A percentile compares a stretch with the other conserved stretches of the same genome.
phyloP scores from a whole-genome alignment of 345 rosid genomes.

The Anastatica hierochuntica region DNA sequence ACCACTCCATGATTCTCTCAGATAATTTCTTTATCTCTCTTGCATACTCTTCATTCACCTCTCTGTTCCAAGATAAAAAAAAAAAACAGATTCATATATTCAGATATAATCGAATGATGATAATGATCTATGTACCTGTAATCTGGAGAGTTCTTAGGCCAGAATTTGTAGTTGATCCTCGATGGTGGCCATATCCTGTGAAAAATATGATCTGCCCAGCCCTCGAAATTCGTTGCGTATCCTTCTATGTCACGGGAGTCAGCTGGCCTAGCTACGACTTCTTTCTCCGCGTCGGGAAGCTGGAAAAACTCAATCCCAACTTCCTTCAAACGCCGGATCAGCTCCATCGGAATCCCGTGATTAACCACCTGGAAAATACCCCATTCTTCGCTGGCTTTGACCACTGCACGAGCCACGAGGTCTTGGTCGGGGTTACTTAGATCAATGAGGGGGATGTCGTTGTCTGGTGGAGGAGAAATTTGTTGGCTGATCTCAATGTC shows the following conservation, averaged over 20 bases:
- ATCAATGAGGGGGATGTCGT: slow-evolving; percentile 24
- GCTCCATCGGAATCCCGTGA: slow-evolving; percentile 27
- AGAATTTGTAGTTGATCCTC: slow-evolving; percentile 32
- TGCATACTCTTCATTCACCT: slow-evolving; percentile 59
- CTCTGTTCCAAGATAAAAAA: slow-evolving; percentile 24
- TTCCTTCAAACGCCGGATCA: slow-evolving; percentile 30
- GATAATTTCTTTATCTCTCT: slow-evolving; percentile 22
- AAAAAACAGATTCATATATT: too few relatives aligned
- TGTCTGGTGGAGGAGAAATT: too few relatives aligned
- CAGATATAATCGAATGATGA: too few relatives aligned
- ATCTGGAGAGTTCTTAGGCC: slow-evolving; percentile 55
- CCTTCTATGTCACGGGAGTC: slow-evolving; percentile 38
- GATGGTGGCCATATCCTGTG: slow-evolving; percentile 74
- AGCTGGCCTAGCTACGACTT: slow-evolving; percentile 27
- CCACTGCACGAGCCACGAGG: slow-evolving; percentile 17
- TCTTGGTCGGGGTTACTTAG: slow-evolving; percentile 24
- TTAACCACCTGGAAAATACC: slow-evolving; percentile 34
- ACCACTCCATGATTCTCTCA: slow-evolving; percentile 35
- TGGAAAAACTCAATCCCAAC: slow-evolving; percentile 50
- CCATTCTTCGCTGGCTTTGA: slow-evolving; percentile 34
- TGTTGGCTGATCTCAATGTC: too few relatives aligned
- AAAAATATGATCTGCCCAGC: slow-evolving; percentile 58
- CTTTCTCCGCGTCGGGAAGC: slow-evolving; percentile 47
- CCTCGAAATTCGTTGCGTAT: slow-evolving; percentile 28
- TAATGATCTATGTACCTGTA: slow-evolving; percentile 32